These are phyloP conservation scores for Trypanosoma rangeli DNA, from an alignment of 208 protist genomes.

Conservation along the genomic window DNA sequence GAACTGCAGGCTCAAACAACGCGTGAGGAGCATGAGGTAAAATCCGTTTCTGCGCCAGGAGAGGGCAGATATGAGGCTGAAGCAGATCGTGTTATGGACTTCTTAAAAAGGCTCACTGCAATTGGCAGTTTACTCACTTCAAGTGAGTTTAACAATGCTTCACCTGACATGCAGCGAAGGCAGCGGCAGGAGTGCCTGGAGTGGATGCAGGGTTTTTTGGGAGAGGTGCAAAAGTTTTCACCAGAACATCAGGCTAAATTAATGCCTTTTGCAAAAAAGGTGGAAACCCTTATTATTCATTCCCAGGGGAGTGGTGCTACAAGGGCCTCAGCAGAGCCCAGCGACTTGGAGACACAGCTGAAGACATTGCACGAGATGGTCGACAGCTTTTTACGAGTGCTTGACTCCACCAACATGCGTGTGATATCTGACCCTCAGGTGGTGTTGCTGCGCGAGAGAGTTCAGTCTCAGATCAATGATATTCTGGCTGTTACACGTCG, in stretches of 20 bases:
- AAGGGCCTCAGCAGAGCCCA: not conserved
- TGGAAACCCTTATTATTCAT: conserved; percentile 8
- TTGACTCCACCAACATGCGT: conserved; percentile 37
- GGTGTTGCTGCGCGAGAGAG: conserved; percentile 29
- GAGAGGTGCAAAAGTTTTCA: not conserved
- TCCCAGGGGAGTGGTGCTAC: not conserved
- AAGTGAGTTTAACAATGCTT: not conserved
- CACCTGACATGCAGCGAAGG: not conserved
- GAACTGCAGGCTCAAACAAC: conserved; percentile 24
- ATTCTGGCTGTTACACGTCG: conserved; percentile 36
- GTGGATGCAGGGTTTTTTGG: not conserved
- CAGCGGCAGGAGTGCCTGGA: conserved; percentile 4
- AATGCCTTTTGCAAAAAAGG: conserved; percentile 5
- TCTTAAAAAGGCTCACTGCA: conserved; percentile 26
- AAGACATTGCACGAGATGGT: conserved; percentile 58
- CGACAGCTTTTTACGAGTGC: conserved; percentile 53
- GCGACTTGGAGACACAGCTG: conserved; percentile 19
- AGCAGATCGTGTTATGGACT: not conserved
- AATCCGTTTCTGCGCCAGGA: conserved; percentile 8
- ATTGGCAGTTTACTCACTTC: conserved; percentile 8
- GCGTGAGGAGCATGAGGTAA: not conserved
- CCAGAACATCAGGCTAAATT: conserved; percentile 5
- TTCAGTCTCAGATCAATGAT: conserved; percentile 47
- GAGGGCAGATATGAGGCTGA: not conserved
- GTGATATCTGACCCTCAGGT: conserved; percentile 32